phyloP scores from a whole-genome alignment of 129 eudicot genomes.

The Helichrysum umbraculigerum region DNA sequence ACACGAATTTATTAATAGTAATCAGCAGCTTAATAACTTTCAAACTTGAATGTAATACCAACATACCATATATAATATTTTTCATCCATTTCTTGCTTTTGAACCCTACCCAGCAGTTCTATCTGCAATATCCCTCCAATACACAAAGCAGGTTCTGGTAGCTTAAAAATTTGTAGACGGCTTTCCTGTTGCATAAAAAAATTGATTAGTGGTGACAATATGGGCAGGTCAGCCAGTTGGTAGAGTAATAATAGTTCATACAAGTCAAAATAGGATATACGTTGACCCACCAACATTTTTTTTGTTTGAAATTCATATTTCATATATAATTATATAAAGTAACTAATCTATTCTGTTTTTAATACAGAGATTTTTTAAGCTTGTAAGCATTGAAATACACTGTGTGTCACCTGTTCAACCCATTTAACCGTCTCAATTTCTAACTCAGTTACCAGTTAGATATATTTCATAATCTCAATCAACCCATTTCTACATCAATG shows the following conservation, averaged over 20 bases:
- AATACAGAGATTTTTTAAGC: too few relatives aligned
- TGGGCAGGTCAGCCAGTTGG: background rate
- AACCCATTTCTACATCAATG: too few relatives aligned
- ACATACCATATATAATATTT: constrained; percentile 79
- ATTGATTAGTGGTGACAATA: background rate
- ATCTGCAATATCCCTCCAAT: constrained; percentile 70
- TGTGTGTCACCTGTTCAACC: too few relatives aligned
- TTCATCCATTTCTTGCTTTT: constrained; percentile 75
- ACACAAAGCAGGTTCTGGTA: constrained; percentile 83
- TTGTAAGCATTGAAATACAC: too few relatives aligned
- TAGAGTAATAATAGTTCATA: background rate
- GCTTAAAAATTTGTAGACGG: constrained; percentile 63
- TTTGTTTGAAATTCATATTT: too few relatives aligned
- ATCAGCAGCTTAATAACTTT: background rate
- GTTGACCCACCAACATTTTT: too few relatives aligned
- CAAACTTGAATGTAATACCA: constrained; percentile 26
- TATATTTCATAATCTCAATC: too few relatives aligned
- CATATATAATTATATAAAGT: too few relatives aligned
- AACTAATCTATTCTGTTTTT: too few relatives aligned
- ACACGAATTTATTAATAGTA: background rate
- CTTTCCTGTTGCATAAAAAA: constrained; percentile 45
- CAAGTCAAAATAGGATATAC: too few relatives aligned
- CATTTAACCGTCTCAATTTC: too few relatives aligned
- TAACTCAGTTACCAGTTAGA: too few relatives aligned
- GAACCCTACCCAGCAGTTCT: constrained; percentile 77